Evolutionary conservation across 768 basidiomycete species (phyloP).

Genomic region (Mycena galericulata): DNA sequence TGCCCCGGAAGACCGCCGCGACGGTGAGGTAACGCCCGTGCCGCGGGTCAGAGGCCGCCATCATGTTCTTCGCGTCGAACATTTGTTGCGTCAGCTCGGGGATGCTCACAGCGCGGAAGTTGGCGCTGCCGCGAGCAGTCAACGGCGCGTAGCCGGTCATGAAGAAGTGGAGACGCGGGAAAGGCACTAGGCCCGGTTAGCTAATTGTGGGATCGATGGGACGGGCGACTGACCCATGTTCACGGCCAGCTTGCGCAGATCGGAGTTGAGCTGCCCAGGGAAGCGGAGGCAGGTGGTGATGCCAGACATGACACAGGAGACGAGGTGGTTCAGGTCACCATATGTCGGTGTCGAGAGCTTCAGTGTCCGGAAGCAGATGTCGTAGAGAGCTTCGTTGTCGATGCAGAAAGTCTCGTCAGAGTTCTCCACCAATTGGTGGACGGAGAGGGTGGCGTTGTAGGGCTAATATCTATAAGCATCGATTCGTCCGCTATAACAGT

Average conservation of each 20-base stretch:
- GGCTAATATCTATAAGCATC: too few species aligned
- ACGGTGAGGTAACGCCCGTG: constrained; percentile 99
- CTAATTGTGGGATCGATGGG: background rate
- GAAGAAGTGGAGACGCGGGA: constrained; percentile 99
- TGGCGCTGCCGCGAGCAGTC: constrained; percentile 92
- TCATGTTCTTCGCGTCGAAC: constrained; percentile 99
- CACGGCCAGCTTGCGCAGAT: constrained; percentile 96
- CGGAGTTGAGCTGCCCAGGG: constrained; percentile 99
- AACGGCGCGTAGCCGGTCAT: constrained; percentile 97
- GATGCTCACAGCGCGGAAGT: constrained; percentile 96
- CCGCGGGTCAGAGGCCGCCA: constrained; percentile 97
- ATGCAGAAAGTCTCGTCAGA: constrained; percentile 99
- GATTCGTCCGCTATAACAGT: background rate
- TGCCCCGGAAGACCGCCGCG: constrained; percentile 98
- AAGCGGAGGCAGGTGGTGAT: constrained; percentile 99
- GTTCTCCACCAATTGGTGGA: constrained; percentile 99
- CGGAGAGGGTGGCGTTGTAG: constrained; percentile 98
- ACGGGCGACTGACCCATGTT: constrained; percentile 88
- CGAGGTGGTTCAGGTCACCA: constrained; percentile 97
- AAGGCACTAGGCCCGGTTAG: constrained; percentile 73
- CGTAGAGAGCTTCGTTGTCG: constrained; percentile 99
- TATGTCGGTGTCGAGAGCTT: constrained; percentile 97
- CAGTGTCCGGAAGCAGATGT: constrained; percentile 98
- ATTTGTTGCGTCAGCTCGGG: constrained; percentile 99
- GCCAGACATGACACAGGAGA: constrained; percentile 98